Evolutionary conservation across 441 rosid species (phyloP).

Genomic region (Brassica balearica): DNA sequence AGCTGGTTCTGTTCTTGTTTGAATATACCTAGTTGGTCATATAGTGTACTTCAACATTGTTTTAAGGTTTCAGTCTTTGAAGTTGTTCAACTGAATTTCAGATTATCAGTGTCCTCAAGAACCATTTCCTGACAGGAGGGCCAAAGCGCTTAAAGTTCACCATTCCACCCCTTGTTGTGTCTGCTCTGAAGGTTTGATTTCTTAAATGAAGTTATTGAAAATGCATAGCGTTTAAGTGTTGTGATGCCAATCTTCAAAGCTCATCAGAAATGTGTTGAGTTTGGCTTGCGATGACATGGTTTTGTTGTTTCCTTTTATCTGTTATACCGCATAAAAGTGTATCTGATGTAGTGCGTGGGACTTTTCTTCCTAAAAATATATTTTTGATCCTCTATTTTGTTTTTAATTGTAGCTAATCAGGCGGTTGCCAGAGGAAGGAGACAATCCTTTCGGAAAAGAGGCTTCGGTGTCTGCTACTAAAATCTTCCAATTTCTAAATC

Average conservation of each 20-base stretch:
- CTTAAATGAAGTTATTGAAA: constrained; percentile 20
- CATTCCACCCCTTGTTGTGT: constrained; percentile 87
- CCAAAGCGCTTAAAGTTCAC: constrained; percentile 88
- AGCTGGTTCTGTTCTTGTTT: constrained; percentile 25
- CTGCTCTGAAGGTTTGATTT: constrained; percentile 82
- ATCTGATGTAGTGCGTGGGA: constrained; percentile 29
- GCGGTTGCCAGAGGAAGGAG: constrained; percentile 81
- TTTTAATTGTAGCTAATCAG: constrained; percentile 65
- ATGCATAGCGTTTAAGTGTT: constrained; percentile 5
- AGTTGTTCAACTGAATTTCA: constrained; percentile 48
- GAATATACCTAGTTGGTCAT: neutral
- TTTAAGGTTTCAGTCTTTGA: constrained; percentile 26
- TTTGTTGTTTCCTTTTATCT: constrained; percentile 27
- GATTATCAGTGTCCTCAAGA: constrained; percentile 77
- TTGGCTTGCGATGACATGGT: constrained; percentile 27
- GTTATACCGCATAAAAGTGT: constrained; percentile 12
- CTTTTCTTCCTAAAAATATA: neutral
- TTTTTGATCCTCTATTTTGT: constrained; percentile 9
- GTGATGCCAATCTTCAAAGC: constrained; percentile 13
- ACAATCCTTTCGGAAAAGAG: constrained; percentile 96
- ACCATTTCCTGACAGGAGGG: constrained; percentile 89
- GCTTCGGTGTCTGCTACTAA: constrained; percentile 79
- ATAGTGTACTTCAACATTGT: constrained; percentile 20
- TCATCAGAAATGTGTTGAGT: constrained; percentile 11
- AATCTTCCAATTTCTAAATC: constrained; percentile 89